Conservation (phyloP, 768 basidiomycete species). For the Hygrophorus pudorinus region DNA sequence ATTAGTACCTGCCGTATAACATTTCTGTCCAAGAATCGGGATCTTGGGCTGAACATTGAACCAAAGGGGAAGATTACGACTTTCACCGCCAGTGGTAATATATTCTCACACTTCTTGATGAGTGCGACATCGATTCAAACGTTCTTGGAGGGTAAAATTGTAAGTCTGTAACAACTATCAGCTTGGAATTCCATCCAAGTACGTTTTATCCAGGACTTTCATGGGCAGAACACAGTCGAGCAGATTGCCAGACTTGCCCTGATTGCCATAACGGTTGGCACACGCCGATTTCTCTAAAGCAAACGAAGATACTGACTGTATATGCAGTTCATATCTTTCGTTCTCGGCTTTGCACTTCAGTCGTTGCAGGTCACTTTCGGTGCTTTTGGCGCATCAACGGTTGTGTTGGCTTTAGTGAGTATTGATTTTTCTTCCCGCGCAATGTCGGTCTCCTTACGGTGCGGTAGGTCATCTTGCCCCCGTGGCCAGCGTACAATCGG, state of each 20-base stretch:
- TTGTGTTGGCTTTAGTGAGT: constrained; percentile 34
- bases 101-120: too few species aligned
- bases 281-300: neutral
- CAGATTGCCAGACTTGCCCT: constrained; percentile 3
- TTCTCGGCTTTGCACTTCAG: constrained; percentile 46
- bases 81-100: too few species aligned
- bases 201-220: constrained; percentile 2
- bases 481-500: constrained; percentile 58
- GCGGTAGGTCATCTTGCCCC: constrained; percentile 48
- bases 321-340: constrained; percentile 41
- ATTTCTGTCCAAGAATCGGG: too few species aligned
- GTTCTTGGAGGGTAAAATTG: constrained; percentile 7
- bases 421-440: neutral
- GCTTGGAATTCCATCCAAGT: neutral
- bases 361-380: constrained; percentile 45
- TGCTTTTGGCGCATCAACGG: constrained; percentile 30
- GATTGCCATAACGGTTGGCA: constrained; percentile 5
- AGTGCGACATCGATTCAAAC: neutral
- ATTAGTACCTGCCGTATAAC: too few species aligned
- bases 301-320: neutral
- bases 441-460: neutral
- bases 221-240: constrained; percentile 7
- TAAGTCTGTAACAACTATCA: neutral
- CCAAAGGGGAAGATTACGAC: too few species aligned
- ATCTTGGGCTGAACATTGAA: too few species aligned